Percentiles rank a stretch among this genome's conserved stretches.
These are phyloP conservation scores for Colletotrichum coccodes DNA, from an alignment of 2,329 filamentous ascomycete genomes.

Conservation along the genomic window DNA sequence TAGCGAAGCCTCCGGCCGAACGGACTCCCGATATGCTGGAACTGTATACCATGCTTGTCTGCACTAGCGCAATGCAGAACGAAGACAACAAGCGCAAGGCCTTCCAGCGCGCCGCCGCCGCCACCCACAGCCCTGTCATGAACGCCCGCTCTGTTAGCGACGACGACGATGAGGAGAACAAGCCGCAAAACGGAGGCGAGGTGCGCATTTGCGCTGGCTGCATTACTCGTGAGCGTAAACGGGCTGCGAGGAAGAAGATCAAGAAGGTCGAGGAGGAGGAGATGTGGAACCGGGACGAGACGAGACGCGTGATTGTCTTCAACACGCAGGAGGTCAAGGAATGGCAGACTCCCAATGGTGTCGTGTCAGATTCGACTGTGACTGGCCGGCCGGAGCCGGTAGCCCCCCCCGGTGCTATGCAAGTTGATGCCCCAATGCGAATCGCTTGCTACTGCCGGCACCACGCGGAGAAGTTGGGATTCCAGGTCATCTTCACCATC, in stretches of 20 bases:
- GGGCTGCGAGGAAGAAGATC: constrained; percentile 90
- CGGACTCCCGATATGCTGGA: constrained; percentile 80
- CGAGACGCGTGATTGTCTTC: constrained; percentile 87
- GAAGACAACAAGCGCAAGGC: constrained; percentile 74
- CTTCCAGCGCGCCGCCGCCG: constrained; percentile 65
- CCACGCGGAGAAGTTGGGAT: constrained; percentile 92
- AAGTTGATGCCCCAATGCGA: constrained; percentile 89
- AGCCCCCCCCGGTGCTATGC: constrained; percentile 68
- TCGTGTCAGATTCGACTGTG: constrained; percentile 49
- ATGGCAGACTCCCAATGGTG: constrained; percentile 68
- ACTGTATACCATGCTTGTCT: constrained; percentile 84
- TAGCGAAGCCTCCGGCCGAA: constrained; percentile 76
- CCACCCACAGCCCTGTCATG: constrained; percentile 43
- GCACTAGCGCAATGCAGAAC: constrained; percentile 90
- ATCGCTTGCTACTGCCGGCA: constrained; percentile 98
- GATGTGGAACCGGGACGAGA: constrained; percentile 83
- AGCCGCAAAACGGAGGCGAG: constrained; percentile 89
- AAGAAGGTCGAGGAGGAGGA: constrained; percentile 95
- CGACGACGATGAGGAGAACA: constrained; percentile 72
- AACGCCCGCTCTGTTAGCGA: constrained; percentile 45
- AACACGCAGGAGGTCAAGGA: constrained; percentile 90
- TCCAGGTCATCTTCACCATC: constrained; percentile 93
- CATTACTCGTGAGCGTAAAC: constrained; percentile 89
- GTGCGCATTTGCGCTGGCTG: constrained; percentile 93
- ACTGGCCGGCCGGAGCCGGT: constrained; percentile 57